Base-by-base conservation (phyloP, 768 basidiomycete genomes). In the Boletus reticulatus region DNA sequence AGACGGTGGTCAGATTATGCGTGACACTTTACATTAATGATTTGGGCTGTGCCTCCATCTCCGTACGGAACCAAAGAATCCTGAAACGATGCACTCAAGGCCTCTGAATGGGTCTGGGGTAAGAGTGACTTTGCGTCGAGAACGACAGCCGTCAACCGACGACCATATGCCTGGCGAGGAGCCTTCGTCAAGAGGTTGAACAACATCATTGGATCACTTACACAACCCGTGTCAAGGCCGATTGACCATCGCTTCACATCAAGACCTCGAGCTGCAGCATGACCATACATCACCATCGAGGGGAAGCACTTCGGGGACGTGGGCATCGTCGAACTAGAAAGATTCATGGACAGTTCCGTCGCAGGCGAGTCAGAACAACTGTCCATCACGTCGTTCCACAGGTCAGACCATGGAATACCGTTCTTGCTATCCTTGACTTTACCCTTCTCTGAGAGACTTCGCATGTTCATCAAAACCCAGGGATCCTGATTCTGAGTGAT, bases 181-280 rank as follows among this genome's bases (percentile, higher is more conserved):
- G 20, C 13, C 10, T 36, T 12, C 8, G 29, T 62, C 20, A 54
- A 52, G 52, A 32, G 32, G 11, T 16, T 22, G 36, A 17, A 43
- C 14, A 27, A 54, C 31, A 45, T 10, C 27, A 45, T 37, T 2
- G 11, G 19, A 38, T 45, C 42, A 76, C 85, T 68, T 67, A 93
- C 89, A 65, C 94, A 96, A 12, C 91, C 94, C 0, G 88, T 80
- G 68, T 98, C 95, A 34, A 96, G 72, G 2, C 95, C 95, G 56
- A 94, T 74, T 4, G 86, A 83, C 88, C 89, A 96, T 20, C 88
- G 78, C 58, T 88, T 87, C 60, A 93, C 70, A 67, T 94, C 92
- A 13, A 97, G 76, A 13, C 89, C 91, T 27, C 90, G 78, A 4
- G 80, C 75, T 6, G 94, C 94, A 9, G 85, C 80, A 64, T 97